These are phyloP conservation scores for Lunularia cruciata DNA, from an alignment of 225 moss, liverwort and hornwort species.

Conservation along the genomic window DNA sequence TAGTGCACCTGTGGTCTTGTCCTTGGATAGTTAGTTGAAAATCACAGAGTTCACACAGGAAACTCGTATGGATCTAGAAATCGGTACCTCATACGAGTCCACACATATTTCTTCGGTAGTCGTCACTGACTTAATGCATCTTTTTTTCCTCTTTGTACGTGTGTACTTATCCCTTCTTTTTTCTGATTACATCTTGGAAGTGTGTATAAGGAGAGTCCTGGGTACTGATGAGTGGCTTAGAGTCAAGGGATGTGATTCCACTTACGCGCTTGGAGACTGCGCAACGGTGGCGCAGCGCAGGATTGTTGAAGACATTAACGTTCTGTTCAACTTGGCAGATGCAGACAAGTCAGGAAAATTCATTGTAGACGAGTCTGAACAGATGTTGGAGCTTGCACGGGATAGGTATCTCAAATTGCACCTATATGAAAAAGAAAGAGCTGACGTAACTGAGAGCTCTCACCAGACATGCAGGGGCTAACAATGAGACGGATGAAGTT, in stretches of 20 bases:
- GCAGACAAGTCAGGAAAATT: constrained; percentile 48
- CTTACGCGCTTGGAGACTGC: constrained; percentile 74
- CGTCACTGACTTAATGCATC: too few species aligned
- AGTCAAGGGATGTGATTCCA: constrained; percentile 58
- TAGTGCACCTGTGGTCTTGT: too few species aligned
- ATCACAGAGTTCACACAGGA: too few species aligned
- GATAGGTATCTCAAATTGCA: constrained; percentile 69
- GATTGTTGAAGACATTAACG: constrained; percentile 61
- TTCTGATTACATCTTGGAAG: too few species aligned
- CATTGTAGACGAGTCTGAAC: constrained; percentile 53
- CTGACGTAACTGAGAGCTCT: constrained; percentile 53
- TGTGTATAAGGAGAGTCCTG: constrained; percentile 64
- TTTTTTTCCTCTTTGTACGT: background rate
- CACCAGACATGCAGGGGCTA: constrained; percentile 35
- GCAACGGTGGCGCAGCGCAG: constrained; percentile 69
- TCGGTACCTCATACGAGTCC: too few species aligned
- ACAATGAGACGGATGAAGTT: constrained; percentile 40
- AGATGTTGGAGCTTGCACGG: constrained; percentile 60
- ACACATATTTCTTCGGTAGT: too few species aligned
- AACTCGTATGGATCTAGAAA: too few species aligned
- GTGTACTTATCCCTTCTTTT: background rate
- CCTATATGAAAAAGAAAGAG: constrained; percentile 59
- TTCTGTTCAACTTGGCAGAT: constrained; percentile 59
- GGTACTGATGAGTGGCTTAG: constrained; percentile 88
- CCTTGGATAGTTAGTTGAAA: too few species aligned